Evolutionary conservation across 2,329 filamentous ascomycete genomes (phyloP).

Genomic region (Penicillium sp.): DNA sequence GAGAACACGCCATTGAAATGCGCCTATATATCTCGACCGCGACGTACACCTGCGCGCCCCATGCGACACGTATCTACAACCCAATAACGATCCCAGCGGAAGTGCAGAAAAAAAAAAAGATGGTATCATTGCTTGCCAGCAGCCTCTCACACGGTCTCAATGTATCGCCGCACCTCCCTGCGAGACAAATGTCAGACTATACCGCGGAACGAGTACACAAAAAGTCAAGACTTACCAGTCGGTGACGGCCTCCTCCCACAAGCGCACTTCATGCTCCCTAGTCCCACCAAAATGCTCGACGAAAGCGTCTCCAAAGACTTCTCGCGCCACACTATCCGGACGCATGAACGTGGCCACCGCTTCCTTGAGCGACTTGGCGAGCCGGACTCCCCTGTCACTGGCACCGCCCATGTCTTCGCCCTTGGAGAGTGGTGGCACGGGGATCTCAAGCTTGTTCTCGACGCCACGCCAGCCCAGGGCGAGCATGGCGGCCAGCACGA

Average conservation of each 20-base stretch:
- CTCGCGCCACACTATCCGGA: constrained; percentile 79
- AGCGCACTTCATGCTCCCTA: constrained; percentile 79
- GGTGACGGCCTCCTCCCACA: constrained; percentile 95
- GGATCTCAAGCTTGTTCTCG: constrained; percentile 84
- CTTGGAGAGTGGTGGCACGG: constrained; percentile 76
- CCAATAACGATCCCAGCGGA: too few relatives aligned
- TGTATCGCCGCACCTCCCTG: constrained; percentile 75
- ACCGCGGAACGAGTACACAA: background rate
- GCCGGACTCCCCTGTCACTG: constrained; percentile 67
- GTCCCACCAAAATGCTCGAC: constrained; percentile 95
- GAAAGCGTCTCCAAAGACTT: constrained; percentile 91
- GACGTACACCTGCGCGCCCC: too few relatives aligned
- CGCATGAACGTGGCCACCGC: constrained; percentile 75
- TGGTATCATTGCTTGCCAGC: too few relatives aligned
- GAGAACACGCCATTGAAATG: too few relatives aligned
- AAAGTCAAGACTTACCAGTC: constrained; percentile 69
- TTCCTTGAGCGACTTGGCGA: constrained; percentile 83
- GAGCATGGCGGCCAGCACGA: constrained; percentile 81
- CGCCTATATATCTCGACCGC: too few relatives aligned
- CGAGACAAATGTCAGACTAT: constrained; percentile 16
- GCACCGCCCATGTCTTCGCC: constrained; percentile 75
- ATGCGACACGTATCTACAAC: too few relatives aligned
- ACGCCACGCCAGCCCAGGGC: constrained; percentile 87
- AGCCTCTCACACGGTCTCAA: constrained; percentile 69
- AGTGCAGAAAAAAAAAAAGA: too few relatives aligned